A percentile compares a stretch with the other conserved stretches of the same genome.
phyloP scores from a whole-genome alignment of 305 asterid species.

The Nicotiana rustica region DNA sequence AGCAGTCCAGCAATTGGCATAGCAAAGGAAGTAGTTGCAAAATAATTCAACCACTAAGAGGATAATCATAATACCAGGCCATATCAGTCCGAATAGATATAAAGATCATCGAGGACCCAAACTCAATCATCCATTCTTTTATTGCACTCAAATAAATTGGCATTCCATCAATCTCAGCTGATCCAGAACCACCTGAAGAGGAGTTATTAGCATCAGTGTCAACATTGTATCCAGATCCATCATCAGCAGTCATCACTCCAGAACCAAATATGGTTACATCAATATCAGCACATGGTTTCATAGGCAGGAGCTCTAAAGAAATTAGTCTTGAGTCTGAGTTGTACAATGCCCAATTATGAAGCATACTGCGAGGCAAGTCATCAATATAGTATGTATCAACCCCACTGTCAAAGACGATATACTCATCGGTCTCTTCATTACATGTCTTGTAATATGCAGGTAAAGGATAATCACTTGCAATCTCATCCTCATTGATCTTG shows the following conservation, averaged over 20 bases:
- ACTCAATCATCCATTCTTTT: constrained; percentile 96
- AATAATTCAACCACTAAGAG: not conserved
- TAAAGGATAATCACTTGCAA: constrained; percentile 92
- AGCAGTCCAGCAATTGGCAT: constrained; percentile 25
- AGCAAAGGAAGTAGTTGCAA: constrained; percentile 18
- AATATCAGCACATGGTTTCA: constrained; percentile 91
- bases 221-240: constrained; percentile 87
- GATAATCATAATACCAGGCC: constrained; percentile 70
- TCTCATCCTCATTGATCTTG: constrained; percentile 96
- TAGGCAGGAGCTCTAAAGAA: constrained; percentile 91
- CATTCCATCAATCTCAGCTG: constrained; percentile 70
- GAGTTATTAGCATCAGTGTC: constrained; percentile 69
- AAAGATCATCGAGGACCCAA: constrained; percentile 84
- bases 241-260: constrained; percentile 84
- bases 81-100: constrained; percentile 88
- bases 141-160: constrained; percentile 86
- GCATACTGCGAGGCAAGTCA: constrained; percentile 80
- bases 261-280: constrained; percentile 95
- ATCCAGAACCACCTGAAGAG: constrained; percentile 61
- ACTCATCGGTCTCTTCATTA: constrained; percentile 85
- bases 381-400: constrained; percentile 59
- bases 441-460: constrained; percentile 89
- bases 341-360: constrained; percentile 94
- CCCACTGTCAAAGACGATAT: constrained; percentile 79
- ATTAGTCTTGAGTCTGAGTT: constrained; percentile 92